Base-by-base conservation (phyloP, 768 basidiomycete genomes). In the Suillus ampliporus region DNA sequence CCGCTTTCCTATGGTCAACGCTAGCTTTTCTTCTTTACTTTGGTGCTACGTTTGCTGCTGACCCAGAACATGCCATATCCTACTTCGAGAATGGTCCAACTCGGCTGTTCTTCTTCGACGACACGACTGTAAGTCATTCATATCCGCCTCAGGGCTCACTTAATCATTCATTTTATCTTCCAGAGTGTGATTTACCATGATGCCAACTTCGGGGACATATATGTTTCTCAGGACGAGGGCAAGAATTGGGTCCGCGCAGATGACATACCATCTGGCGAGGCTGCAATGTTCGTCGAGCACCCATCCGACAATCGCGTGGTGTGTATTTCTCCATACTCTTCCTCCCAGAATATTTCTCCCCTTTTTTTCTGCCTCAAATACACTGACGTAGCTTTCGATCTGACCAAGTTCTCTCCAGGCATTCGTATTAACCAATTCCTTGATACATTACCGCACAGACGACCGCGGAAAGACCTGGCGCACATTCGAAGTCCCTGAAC, bases 391-490 rank as follows among this genome's bases (percentile, higher is more conserved):
- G 5, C 26, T 40, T 51, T 57, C 21, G 57, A 54, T 50, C 53
- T 50, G 19, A 61, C 38, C 37, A 7, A 50, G 28, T 51, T 48
- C 26, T 54, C 59, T 56, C 9, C 68, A 97, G 95, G 96, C 94
- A 0, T 99, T 97, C 73, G 88, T 91, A 40, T 79, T 99, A 62
- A 92, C 94, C 4, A 80, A 84, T 31, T 80, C 80, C n/a, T 87
- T 64, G 13, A 92, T 72, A 23, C 96, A 99, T 74, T 99, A 92
- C 76, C 88, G 91, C 37, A 95, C 97, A 3, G 85, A 87, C 40
- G 90, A 99, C 76, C 85, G 91, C 63, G 97, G 97, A 60, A 87
- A 84, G 76, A 87, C 90, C 38, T 99, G 97, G 97, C 86, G 86
- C 58, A 73, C 85, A 0, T 99, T 98, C 74, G 79, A 89, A 2